phyloP scores from a whole-genome alignment of 176 grass and related monocot species.

The Canna indica region DNA sequence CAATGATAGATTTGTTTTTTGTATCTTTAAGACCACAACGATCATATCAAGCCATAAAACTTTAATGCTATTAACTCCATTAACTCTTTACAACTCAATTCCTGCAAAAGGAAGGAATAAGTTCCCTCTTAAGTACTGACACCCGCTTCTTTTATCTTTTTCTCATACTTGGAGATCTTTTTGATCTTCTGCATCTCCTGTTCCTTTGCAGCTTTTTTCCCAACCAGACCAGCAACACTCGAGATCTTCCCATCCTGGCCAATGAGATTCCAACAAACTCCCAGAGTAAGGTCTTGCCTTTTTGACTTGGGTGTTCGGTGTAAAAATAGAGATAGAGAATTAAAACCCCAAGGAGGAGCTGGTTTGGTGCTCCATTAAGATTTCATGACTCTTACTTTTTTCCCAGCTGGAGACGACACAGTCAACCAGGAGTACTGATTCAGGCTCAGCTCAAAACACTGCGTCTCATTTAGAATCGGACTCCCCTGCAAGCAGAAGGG shows the following conservation, averaged over 20 bases:
- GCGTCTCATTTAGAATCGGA: conserved; percentile 3
- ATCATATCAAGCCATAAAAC: not conserved
- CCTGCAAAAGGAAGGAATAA: conserved; percentile 15
- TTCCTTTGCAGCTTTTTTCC: conserved; percentile 58
- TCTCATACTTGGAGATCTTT: conserved; percentile 50
- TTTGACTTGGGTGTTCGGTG: not conserved
- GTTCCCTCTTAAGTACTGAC: conserved; percentile 31
- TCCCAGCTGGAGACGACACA: conserved; percentile 28
- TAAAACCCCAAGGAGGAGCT: not conserved
- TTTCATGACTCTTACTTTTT: conserved; percentile 14
- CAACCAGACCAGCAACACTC: conserved; percentile 55
- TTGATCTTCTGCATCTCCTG: conserved; percentile 24
- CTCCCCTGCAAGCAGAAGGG: conserved; percentile 34
- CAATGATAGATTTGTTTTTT: conserved; percentile 19
- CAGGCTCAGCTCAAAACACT: conserved; percentile 1
- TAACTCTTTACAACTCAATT: conserved; percentile 31
- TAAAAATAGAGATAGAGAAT: not conserved
- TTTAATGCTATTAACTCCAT: not conserved
- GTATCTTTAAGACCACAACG: not conserved
- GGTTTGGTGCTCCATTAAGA: not conserved
- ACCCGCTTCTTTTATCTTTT: conserved; percentile 17
- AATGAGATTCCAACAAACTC: conserved; percentile 52
- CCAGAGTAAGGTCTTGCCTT: conserved; percentile 49
- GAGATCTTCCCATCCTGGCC: conserved; percentile 92
- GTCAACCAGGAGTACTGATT: conserved; percentile 34